These are phyloP conservation scores for Populus trichocarpa DNA, from an alignment of 441 rosid species.

Conservation along the genomic window DNA sequence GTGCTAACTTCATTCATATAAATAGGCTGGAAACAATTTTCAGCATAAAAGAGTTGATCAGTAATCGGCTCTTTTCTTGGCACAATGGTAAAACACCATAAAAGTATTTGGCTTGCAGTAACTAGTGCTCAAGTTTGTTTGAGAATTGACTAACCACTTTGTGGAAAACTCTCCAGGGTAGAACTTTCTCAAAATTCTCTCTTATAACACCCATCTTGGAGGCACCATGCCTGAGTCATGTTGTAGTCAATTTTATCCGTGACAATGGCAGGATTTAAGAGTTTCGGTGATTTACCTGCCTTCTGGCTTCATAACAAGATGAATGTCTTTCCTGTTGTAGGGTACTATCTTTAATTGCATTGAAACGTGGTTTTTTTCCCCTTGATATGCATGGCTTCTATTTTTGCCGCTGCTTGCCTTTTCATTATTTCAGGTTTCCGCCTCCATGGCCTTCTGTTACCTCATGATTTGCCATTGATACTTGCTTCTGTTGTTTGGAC, in stretches of 20 bases:
- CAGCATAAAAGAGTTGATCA: background rate
- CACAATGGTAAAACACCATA: background rate
- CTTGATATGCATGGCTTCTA: background rate
- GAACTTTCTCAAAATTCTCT: background rate
- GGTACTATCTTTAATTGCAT: background rate
- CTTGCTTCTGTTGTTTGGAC: slow-evolving; percentile 40
- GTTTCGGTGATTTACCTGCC: background rate
- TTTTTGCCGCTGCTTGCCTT: background rate
- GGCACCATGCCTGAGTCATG: background rate
- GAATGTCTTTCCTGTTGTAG: background rate
- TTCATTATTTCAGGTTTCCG: background rate
- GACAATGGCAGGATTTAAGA: background rate
- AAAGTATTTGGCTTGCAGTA: background rate
- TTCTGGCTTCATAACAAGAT: background rate
- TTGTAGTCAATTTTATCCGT: background rate
- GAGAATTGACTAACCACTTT: background rate
- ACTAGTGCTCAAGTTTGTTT: background rate
- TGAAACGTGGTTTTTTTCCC: background rate
- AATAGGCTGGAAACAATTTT: background rate
- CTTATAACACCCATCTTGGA: background rate
- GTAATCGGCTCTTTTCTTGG: background rate
- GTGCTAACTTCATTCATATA: background rate
- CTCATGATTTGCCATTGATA: slow-evolving; percentile 15
- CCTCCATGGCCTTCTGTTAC: slow-evolving; percentile 1
- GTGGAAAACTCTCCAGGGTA: background rate